A percentile compares a stretch with the other conserved stretches of the same genome.
Evolutionary conservation across 331 rosid genomes (phyloP).

Genomic region (Pyracantha coccinea): DNA sequence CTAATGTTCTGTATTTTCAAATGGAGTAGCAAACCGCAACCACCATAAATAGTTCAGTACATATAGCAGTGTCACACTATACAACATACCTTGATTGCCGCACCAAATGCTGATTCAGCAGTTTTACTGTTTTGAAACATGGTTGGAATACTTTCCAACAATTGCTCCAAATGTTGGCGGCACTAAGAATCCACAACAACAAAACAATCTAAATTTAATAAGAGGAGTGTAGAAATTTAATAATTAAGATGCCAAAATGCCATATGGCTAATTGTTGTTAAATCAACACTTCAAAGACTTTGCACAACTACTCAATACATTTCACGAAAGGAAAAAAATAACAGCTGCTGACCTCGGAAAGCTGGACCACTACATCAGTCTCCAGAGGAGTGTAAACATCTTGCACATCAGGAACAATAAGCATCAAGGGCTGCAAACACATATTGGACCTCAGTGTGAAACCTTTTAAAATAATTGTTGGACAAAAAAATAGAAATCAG

Average conservation of each 20-base stretch:
- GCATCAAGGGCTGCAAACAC: conserved; percentile 83
- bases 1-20: neutral
- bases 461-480: neutral
- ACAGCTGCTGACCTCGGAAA: conserved; percentile 69
- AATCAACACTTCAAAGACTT: neutral
- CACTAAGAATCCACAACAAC: conserved; percentile 42
- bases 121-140: conserved; percentile 82
- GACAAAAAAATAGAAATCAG: neutral
- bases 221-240: no score
- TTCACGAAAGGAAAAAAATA: neutral
- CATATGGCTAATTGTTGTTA: neutral
- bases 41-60: neutral
- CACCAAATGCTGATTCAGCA: conserved; percentile 96
- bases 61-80: conserved; percentile 4
- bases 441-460: conserved; percentile 13
- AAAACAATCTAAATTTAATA: conserved; percentile 4
- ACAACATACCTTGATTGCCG: conserved; percentile 74
- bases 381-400: conserved; percentile 96
- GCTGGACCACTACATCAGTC: conserved; percentile 83
- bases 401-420: conserved; percentile 92
- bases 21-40: neutral
- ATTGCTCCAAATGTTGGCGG: conserved; percentile 85
- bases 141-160: conserved; percentile 82
- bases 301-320: neutral
- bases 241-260: neutral